Evolutionary conservation across 2,329 filamentous ascomycete genomes (phyloP).

Genomic region (Fusarium buharicum): DNA sequence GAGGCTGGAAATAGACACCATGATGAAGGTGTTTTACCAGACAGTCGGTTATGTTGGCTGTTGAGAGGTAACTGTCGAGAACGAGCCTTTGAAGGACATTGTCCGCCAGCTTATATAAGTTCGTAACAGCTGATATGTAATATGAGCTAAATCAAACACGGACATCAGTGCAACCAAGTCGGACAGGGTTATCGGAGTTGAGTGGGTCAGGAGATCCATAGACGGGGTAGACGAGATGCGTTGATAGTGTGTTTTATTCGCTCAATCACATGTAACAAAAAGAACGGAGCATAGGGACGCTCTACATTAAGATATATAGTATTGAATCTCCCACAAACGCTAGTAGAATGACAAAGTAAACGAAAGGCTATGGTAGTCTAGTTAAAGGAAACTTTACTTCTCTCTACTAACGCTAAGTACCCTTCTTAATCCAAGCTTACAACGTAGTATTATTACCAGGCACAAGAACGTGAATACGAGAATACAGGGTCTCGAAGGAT

Average conservation of each 20-base stretch:
- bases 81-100: neutral
- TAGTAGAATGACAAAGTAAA: too few relatives aligned
- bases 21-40: neutral
- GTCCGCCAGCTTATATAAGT: neutral
- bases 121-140: neutral
- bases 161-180: neutral
- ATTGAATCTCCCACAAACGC: too few relatives aligned
- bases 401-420: too few relatives aligned
- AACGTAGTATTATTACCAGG: neutral
- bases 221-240: neutral
- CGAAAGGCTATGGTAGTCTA: neutral
- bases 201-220: slow-evolving; percentile 1
- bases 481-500: neutral
- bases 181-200: neutral
- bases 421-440: neutral
- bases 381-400: neutral
- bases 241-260: neutral
- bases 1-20: slow-evolving; percentile 19
- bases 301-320: too few relatives aligned
- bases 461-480: neutral
- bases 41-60: neutral
- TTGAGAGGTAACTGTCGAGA: neutral
- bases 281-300: too few relatives aligned
- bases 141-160: neutral
- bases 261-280: neutral